phyloP scores from a whole-genome alignment of 2,329 filamentous ascomycete species.

The Sporothrix schenckii region DNA sequence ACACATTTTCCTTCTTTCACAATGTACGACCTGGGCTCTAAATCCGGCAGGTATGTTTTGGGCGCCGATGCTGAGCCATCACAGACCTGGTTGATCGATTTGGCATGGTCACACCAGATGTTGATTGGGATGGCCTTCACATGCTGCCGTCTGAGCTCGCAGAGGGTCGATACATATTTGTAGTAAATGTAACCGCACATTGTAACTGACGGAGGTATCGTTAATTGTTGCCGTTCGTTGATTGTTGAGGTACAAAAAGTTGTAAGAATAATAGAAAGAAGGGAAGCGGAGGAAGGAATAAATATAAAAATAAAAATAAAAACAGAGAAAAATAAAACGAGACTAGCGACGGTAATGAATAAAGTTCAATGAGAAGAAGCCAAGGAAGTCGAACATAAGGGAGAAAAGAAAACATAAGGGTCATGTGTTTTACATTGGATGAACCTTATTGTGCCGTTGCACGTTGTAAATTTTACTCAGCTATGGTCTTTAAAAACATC shows the following conservation, averaged over 20 bases:
- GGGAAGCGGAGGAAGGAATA: background rate
- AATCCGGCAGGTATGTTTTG: background rate
- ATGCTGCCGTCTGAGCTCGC: background rate
- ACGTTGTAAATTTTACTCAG: background rate
- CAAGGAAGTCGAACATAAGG: too few relatives aligned
- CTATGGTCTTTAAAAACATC: background rate
- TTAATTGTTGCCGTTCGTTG: background rate
- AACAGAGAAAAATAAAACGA: background rate
- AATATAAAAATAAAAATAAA: background rate
- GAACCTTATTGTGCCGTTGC: background rate
- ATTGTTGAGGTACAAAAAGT: too few relatives aligned
- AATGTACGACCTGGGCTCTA: background rate
- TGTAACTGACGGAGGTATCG: background rate
- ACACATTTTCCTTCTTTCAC: background rate
- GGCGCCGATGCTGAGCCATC: background rate
- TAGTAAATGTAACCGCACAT: constrained; percentile 1
- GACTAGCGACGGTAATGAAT: too few relatives aligned
- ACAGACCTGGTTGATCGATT: background rate
- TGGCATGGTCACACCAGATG: background rate
- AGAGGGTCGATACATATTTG: background rate
- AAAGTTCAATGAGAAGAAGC: too few relatives aligned
- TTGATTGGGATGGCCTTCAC: background rate
- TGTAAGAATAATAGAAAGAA: background rate
- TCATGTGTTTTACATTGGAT: background rate
- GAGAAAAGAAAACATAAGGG: too few relatives aligned